Percentiles rank a stretch among this genome's conserved stretches.
phyloP scores from a whole-genome alignment of 169 alveolate genomes.

The Neospora caninum region DNA sequence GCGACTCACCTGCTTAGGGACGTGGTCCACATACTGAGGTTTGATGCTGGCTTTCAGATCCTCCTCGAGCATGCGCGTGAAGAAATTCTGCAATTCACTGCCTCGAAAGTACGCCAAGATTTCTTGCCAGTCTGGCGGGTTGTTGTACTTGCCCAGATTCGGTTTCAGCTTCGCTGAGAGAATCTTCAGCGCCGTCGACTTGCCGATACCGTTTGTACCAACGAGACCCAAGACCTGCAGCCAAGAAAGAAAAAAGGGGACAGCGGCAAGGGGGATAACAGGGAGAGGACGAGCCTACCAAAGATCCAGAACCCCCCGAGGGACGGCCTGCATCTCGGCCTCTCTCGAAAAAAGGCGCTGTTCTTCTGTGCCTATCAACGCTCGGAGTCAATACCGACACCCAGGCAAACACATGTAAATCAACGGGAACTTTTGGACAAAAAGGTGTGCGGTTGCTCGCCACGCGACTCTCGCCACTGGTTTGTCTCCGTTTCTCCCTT shows the following conservation, averaged over 20 bases:
- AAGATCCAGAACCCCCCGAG: too few relatives aligned
- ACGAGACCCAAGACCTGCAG: conserved; percentile 84
- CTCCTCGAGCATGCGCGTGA: conserved; percentile 95
- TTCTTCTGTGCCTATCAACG: too few relatives aligned
- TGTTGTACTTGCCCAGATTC: conserved; percentile 94
- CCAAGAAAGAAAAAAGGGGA: background rate
- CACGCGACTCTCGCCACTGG: too few relatives aligned
- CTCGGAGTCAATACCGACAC: too few relatives aligned
- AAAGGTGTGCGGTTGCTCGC: too few relatives aligned
- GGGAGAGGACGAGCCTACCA: background rate
- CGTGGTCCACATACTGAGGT: conserved; percentile 98
- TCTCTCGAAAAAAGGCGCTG: too few relatives aligned
- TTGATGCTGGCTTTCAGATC: conserved; percentile 96
- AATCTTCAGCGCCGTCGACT: conserved; percentile 97
- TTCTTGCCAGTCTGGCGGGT: conserved; percentile 98
- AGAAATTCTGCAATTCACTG: conserved; percentile 96
- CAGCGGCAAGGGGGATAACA: background rate
- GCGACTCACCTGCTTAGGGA: conserved; percentile 88
- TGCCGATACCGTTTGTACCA: conserved; percentile 96
- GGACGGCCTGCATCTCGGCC: too few relatives aligned
- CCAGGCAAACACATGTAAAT: too few relatives aligned
- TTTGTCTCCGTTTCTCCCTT: too few relatives aligned
- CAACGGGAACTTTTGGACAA: too few relatives aligned
- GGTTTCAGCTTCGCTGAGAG: conserved; percentile 97
- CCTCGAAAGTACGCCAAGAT: conserved; percentile 96